Evolutionary conservation across 2,329 filamentous ascomycete genomes (phyloP).

Genomic region (Ambrosiella cleistominuta): DNA sequence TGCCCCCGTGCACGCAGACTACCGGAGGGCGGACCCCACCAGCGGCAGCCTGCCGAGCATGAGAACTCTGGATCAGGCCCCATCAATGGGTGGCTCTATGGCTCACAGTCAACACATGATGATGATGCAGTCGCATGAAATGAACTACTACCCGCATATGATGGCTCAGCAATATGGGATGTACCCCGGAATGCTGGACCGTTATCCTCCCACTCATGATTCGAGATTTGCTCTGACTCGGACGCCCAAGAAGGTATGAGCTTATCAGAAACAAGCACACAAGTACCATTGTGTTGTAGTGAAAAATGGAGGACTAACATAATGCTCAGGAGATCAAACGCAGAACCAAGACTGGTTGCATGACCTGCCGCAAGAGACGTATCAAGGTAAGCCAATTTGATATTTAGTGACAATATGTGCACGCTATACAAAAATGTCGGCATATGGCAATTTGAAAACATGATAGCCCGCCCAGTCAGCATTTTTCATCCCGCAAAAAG

Average conservation of each 20-base stretch:
- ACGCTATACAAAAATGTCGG: not conserved
- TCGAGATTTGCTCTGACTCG: conserved; percentile 30
- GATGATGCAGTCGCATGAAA: conserved; percentile 11
- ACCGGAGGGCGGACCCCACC: conserved; percentile 9
- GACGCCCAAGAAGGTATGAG: conserved; percentile 39
- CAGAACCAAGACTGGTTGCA: conserved; percentile 44
- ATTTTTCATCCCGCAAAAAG: not conserved
- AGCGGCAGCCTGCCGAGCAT: conserved; percentile 21
- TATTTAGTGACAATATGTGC: not conserved
- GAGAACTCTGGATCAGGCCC: conserved; percentile 23
- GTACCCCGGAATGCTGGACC: conserved; percentile 25
- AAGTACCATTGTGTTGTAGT: not conserved
- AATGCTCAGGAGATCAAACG: conserved; percentile 39
- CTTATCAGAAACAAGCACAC: not conserved
- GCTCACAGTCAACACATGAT: conserved; percentile 5
- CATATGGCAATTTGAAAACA: not conserved
- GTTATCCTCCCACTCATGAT: conserved; percentile 32
- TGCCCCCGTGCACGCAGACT: conserved; percentile 9
- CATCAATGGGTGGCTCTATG: conserved; percentile 1
- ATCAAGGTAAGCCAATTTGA: conserved; percentile 33
- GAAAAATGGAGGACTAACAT: not conserved
- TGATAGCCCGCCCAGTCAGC: too few relatives aligned
- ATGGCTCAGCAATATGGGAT: conserved; percentile 21
- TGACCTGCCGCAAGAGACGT: conserved; percentile 43
- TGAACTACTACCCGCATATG: conserved; percentile 9